These are phyloP conservation scores for Suhomyces coccinellae DNA, from an alignment of 1,139 yeast genomes.

Conservation along the genomic window DNA sequence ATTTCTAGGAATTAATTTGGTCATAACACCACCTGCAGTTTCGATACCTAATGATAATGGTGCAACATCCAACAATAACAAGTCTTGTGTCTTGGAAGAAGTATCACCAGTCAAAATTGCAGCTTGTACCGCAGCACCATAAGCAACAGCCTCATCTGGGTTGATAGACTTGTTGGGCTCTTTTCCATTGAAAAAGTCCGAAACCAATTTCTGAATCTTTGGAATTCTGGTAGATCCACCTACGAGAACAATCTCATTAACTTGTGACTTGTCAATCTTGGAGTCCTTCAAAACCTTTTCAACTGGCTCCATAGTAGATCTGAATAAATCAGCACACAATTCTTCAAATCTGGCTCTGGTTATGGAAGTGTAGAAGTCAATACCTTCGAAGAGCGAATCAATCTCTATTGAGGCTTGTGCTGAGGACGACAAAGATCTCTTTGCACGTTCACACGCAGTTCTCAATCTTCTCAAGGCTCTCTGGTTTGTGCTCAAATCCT, in stretches of 20 bases:
- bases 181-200: slow-evolving; percentile 88
- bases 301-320: slow-evolving; percentile 82
- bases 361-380: slow-evolving; percentile 76
- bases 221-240: slow-evolving; percentile 97
- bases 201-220: slow-evolving; percentile 83
- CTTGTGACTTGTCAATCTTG: slow-evolving; percentile 72
- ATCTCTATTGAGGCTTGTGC: slow-evolving; percentile 86
- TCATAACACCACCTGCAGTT: slow-evolving; percentile 52
- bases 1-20: slow-evolving; percentile 48
- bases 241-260: slow-evolving; percentile 82
- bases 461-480: slow-evolving; percentile 86
- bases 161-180: slow-evolving; percentile 85
- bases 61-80: slow-evolving; percentile 44
- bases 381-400: slow-evolving; percentile 78
- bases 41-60: slow-evolving; percentile 51
- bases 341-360: slow-evolving; percentile 94
- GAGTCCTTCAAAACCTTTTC: slow-evolving; percentile 85
- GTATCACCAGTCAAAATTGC: slow-evolving; percentile 31
- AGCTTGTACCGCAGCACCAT: slow-evolving; percentile 60
- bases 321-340: slow-evolving; percentile 79
- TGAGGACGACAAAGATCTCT: slow-evolving; percentile 84
- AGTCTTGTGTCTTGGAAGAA: slow-evolving; percentile 26
- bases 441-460: slow-evolving; percentile 91
- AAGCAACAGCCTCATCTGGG: slow-evolving; percentile 73
- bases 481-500: slow-evolving; percentile 71